Conservation (phyloP, 140 eudicot genomes). For the Oenanthe javanica region DNA sequence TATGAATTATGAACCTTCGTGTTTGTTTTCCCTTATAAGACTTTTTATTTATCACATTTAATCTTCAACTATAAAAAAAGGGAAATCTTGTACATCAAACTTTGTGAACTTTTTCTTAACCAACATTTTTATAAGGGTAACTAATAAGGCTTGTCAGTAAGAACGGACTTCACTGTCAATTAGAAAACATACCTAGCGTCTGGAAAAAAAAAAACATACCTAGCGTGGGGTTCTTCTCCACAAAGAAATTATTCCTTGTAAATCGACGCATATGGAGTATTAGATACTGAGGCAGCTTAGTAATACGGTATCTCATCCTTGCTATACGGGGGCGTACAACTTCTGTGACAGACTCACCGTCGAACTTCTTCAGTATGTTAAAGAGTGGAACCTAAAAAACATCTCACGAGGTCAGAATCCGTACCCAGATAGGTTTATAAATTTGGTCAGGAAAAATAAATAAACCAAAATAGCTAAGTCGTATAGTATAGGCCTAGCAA, state of each 20-base stretch:
- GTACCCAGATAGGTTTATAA: neutral
- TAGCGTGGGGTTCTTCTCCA: conserved; percentile 96
- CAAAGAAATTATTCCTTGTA: conserved; percentile 87
- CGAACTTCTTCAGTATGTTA: conserved; percentile 93
- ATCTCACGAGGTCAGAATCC: neutral
- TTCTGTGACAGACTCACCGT: conserved; percentile 89
- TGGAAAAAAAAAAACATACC: too few species aligned
- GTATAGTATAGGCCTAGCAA: neutral
- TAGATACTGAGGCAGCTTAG: conserved; percentile 78
- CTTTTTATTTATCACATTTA: neutral
- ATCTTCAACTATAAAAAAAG: neutral
- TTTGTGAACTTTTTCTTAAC: neutral
- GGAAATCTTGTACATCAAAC: neutral
- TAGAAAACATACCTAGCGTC: conserved; percentile 36
- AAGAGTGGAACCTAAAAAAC: conserved; percentile 78
- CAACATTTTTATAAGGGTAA: neutral
- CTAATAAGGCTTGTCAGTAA: neutral
- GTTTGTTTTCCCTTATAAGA: neutral
- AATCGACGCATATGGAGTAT: conserved; percentile 92
- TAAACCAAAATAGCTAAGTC: neutral
- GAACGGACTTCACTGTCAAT: neutral
- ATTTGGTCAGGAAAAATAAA: neutral
- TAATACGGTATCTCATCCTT: conserved; percentile 96
- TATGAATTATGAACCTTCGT: neutral
- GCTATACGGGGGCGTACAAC: conserved; percentile 96